Base-by-base conservation (phyloP, 202 grass and related monocot genomes). In the Hordeum pubiflorum region DNA sequence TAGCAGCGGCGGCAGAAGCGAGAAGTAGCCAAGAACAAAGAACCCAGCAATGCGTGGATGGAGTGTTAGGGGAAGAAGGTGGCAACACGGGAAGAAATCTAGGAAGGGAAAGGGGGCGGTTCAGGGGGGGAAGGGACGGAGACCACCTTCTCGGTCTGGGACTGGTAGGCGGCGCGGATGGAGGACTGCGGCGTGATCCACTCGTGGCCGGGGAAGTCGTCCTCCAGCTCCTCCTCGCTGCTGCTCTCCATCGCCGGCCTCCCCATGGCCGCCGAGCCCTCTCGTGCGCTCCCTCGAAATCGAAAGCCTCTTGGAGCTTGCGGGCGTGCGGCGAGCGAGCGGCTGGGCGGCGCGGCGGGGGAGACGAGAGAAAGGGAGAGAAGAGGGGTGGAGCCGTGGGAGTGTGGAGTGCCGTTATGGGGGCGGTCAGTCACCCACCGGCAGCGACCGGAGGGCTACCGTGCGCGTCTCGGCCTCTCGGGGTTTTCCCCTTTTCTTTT, bases 131-230 rank as follows among this genome's bases (percentile, higher is more conserved):
- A 26, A 3, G 63, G 5, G 52, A 6, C 2, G 58, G 36, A 33
- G 22, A 4, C 7, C 24, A 92, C 94, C 95, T 97, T 97, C 84
- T 97, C 92, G 33, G 92, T 93, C 61, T 91, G 77, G 57, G 95
- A 98, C 58, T 94, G 95, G 79, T 93, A 98, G 63, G 88, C 86
- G 77, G 95, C 89, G 82, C 79, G 88, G 95, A 98, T 81, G 79
- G 90, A 94, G 68, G 92, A 94, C 88, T 98, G 95, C 23, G 90
- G 95, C 27, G 95, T 98, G 84, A 98, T 98, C 95, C 92, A 98
- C 75, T 98, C 95, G 80, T 94, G 92, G 36, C 92, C 82, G 40
- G 87, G 82, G 77, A 88, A 98, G 72, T 93, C 84, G 63, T 91
- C 91, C 34, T 91, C 91, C 86, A 87, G 88, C 50, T 94, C 90